Conservation (phyloP, 768 basidiomycete species). For the Galerina sulciceps region DNA sequence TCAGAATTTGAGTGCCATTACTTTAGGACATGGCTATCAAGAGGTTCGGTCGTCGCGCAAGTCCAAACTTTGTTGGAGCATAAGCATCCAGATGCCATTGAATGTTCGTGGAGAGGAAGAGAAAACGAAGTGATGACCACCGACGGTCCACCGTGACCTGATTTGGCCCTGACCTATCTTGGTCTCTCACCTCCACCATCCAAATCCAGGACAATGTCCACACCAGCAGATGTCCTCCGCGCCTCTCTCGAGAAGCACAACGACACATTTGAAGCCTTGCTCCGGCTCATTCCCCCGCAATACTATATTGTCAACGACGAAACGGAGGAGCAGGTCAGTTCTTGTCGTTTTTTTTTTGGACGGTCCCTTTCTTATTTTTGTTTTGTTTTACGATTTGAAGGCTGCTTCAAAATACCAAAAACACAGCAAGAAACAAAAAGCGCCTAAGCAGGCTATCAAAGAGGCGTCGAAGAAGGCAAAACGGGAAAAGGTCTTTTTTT, state of each 20-base stretch:
- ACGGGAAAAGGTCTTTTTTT: slow-evolving; percentile 70
- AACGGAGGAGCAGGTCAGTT: slow-evolving; percentile 65
- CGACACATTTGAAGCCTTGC: slow-evolving; percentile 79
- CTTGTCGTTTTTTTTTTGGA: not conserved
- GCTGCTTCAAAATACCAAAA: slow-evolving; percentile 77
- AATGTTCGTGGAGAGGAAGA: too few relatives aligned
- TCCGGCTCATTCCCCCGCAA: slow-evolving; percentile 87
- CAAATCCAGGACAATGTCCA: slow-evolving; percentile 45
- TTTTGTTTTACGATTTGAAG: slow-evolving; percentile 35
- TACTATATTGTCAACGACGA: slow-evolving; percentile 81
- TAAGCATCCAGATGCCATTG: too few relatives aligned
- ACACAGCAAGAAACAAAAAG: slow-evolving; percentile 85
- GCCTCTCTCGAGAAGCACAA: slow-evolving; percentile 84
- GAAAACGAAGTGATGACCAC: too few relatives aligned
- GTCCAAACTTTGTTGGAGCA: too few relatives aligned
- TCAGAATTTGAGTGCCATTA: too few relatives aligned
- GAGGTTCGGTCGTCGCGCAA: too few relatives aligned
- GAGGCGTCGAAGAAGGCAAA: slow-evolving; percentile 90
- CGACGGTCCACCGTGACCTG: too few relatives aligned
- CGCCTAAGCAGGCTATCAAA: slow-evolving; percentile 84
- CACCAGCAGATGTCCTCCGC: slow-evolving; percentile 50
- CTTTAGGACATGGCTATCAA: too few relatives aligned
- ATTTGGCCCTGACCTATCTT: slow-evolving; percentile 17
- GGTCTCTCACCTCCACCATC: slow-evolving; percentile 1
- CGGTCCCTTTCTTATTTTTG: too few relatives aligned